Evolutionary conservation across 345 rosid genomes (phyloP).

Genomic region (Eucalyptus cladocalyx): DNA sequence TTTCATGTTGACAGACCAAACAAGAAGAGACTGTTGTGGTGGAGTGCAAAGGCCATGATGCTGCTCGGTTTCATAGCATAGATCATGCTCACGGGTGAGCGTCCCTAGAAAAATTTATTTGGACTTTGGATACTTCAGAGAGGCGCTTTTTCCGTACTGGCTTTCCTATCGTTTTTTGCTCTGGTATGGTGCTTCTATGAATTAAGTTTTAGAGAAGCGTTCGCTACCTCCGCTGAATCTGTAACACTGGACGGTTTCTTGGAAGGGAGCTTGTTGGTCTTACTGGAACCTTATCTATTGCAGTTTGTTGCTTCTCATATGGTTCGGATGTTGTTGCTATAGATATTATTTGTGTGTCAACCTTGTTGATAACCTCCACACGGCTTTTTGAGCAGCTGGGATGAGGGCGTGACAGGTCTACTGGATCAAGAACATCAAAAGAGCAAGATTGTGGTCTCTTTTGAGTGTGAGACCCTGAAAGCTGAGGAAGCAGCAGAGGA

Average conservation of each 20-base stretch:
- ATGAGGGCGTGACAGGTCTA: slow-evolving; percentile 59
- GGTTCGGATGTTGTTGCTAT: background rate
- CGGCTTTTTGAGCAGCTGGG: slow-evolving; percentile 48
- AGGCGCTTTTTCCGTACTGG: background rate
- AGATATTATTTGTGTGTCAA: background rate
- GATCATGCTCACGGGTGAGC: slow-evolving; percentile 86
- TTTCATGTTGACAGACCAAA: slow-evolving; percentile 29
- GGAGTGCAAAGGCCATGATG: slow-evolving; percentile 94
- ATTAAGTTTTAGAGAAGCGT: background rate
- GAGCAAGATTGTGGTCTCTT: slow-evolving; percentile 51
- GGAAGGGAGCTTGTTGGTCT: background rate
- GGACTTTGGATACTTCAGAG: background rate
- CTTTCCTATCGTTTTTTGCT: background rate
- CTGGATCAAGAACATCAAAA: slow-evolving; percentile 51
- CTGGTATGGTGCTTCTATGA: background rate
- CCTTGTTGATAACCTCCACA: background rate
- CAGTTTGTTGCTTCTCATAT: background rate
- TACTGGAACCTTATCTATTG: background rate
- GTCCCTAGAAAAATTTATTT: background rate
- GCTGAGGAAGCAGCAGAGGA: slow-evolving; percentile 89
- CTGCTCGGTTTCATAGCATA: slow-evolving; percentile 62
- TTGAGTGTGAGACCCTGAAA: slow-evolving; percentile 88
- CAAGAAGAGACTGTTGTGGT: slow-evolving; percentile 65
- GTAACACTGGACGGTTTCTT: background rate
- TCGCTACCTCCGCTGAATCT: background rate